Conservation (phyloP, 441 rosid species). For the Syzygium syzygioides region DNA sequence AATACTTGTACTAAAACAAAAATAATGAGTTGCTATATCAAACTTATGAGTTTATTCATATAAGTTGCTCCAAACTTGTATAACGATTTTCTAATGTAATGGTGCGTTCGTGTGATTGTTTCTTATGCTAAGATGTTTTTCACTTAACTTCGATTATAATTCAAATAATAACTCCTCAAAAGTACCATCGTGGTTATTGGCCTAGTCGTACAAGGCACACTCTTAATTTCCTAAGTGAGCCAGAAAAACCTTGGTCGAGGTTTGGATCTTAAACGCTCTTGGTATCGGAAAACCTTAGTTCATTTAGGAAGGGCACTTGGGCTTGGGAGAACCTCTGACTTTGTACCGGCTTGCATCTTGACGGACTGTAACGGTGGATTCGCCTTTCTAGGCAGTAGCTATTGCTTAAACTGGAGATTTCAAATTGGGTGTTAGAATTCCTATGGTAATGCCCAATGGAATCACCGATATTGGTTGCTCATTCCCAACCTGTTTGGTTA, state of each 20-base stretch:
- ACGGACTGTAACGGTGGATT: not conserved
- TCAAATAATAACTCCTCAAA: not conserved
- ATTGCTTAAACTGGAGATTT: not conserved
- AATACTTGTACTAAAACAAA: too few species aligned
- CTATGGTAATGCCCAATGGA: not conserved
- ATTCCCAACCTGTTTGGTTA: not conserved
- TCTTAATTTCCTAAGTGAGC: not conserved
- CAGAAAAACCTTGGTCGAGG: not conserved
- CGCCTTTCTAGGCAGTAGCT: not conserved
- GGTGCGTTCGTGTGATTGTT: not conserved
- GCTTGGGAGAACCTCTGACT: not conserved
- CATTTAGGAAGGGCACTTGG: not conserved
- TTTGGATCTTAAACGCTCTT: not conserved
- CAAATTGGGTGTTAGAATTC: not conserved
- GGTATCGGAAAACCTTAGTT: not conserved
- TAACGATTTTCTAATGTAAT: not conserved
- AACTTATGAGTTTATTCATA: not conserved
- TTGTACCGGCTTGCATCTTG: not conserved
- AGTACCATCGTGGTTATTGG: not conserved
- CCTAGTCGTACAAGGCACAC: not conserved
- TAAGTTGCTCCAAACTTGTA: not conserved
- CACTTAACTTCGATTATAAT: not conserved
- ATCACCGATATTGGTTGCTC: not conserved
- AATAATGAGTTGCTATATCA: too few species aligned
- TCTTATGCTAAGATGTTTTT: not conserved